phyloP scores from a whole-genome alignment of 495 filamentous ascomycete species.

The Daldinia vernicosa region DNA sequence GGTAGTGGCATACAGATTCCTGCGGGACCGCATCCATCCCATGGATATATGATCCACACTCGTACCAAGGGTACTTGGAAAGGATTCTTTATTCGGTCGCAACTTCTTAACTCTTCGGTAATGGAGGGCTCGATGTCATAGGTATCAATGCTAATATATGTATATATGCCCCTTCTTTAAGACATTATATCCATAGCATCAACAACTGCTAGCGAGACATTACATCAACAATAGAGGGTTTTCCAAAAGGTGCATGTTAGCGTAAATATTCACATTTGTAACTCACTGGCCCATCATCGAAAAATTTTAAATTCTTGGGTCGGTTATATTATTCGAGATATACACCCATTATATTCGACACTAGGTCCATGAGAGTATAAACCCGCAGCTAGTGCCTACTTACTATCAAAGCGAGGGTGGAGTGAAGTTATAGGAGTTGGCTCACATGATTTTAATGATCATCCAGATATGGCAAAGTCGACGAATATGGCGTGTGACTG shows the following conservation, averaged over 20 bases:
- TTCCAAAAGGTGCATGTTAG: background rate
- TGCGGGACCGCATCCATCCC: slow-evolving; percentile 10
- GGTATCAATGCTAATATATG: slow-evolving; percentile 17
- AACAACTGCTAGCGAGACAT: background rate
- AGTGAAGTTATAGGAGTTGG: slow-evolving; percentile 29
- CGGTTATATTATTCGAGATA: background rate
- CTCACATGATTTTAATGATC: slow-evolving; percentile 24
- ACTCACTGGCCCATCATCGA: background rate
- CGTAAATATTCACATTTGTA: background rate
- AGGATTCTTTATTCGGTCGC: slow-evolving; percentile 12
- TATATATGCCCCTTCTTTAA: slow-evolving; percentile 26
- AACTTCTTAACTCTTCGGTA: slow-evolving; percentile 9
- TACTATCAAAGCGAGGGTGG: slow-evolving; percentile 26
- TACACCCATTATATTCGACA: slow-evolving; percentile 1
- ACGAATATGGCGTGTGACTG: slow-evolving; percentile 22
- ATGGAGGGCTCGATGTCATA: slow-evolving; percentile 26
- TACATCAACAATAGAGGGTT: background rate
- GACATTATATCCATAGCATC: slow-evolving; percentile 16
- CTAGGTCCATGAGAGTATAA: background rate
- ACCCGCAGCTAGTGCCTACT: slow-evolving; percentile 10
- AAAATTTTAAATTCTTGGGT: background rate
- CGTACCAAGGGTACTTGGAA: slow-evolving; percentile 15
- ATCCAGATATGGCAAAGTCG: slow-evolving; percentile 17
- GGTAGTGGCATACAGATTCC: slow-evolving; percentile 20
- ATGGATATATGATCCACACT: slow-evolving; percentile 16